phyloP scores from a whole-genome alignment of 805 yeast species.

The Tanozyma kutaoensis region DNA sequence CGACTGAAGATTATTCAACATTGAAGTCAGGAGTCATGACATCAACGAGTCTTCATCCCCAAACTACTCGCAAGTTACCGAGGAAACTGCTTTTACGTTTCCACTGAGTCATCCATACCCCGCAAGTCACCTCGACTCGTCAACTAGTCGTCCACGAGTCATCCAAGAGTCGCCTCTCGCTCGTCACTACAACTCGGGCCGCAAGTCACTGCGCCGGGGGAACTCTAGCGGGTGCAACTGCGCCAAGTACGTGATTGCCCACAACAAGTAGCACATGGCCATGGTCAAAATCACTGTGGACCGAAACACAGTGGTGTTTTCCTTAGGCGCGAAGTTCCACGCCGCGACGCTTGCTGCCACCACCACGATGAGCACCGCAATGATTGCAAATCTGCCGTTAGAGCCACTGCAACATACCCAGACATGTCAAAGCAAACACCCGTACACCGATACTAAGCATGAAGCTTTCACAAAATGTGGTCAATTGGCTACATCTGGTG shows the following conservation, averaged over 20 bases:
- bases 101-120: too few relatives aligned
- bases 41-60: too few relatives aligned
- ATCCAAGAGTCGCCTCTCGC: too few relatives aligned
- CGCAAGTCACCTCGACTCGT: too few relatives aligned
- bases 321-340: conserved; percentile 81
- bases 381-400: conserved; percentile 49
- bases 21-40: too few relatives aligned
- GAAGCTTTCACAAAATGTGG: too few relatives aligned
- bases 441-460: too few relatives aligned
- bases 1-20: too few relatives aligned
- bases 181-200: conserved; percentile 59
- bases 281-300: conserved; percentile 45
- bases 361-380: conserved; percentile 47
- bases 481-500: conserved; percentile 6
- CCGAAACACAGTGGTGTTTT: conserved; percentile 38
- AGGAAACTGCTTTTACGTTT: too few relatives aligned
- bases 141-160: too few relatives aligned
- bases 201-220: conserved; percentile 79
- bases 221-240: conserved; percentile 87
- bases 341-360: conserved; percentile 48
- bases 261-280: conserved; percentile 73
- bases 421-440: too few relatives aligned
- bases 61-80: too few relatives aligned
- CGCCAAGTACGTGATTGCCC: conserved; percentile 84
- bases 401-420: neutral